phyloP scores from a whole-genome alignment of 1,284 basidiomycete genomes.

The Sparassis latifolia region DNA sequence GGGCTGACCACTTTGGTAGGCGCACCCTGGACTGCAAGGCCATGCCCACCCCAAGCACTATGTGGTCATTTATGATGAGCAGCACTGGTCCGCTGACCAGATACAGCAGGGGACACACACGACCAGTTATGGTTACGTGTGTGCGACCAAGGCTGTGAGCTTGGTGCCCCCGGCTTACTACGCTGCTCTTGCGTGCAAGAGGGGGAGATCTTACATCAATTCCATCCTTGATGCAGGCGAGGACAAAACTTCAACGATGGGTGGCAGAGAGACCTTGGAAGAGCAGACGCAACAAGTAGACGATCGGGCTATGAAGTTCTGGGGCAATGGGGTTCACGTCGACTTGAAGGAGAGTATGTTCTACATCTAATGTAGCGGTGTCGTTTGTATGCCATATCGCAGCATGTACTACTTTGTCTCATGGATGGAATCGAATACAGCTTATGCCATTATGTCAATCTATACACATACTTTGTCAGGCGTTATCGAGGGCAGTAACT shows the following conservation, averaged over 20 bases:
- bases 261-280: not conserved
- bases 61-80: conserved; percentile 69
- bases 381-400: too few relatives aligned
- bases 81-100: conserved; percentile 53
- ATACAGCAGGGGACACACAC: conserved; percentile 64
- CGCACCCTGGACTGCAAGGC: conserved; percentile 65
- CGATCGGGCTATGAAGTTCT: conserved; percentile 46
- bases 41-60: conserved; percentile 67
- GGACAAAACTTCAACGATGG: conserved; percentile 4
- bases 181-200: conserved; percentile 70
- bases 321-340: conserved; percentile 59
- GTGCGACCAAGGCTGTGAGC: conserved; percentile 74
- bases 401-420: too few relatives aligned
- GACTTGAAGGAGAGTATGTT: conserved; percentile 62
- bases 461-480: too few relatives aligned
- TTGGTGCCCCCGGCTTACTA: conserved; percentile 72
- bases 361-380: conserved; percentile 45
- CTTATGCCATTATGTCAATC: too few relatives aligned
- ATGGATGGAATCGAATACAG: too few relatives aligned
- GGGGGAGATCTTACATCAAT: conserved; percentile 65
- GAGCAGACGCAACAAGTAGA: conserved; percentile 3
- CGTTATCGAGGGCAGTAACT: too few relatives aligned
- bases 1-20: conserved; percentile 16
- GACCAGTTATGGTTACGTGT: conserved; percentile 61
- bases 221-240: conserved; percentile 47